Evolutionary conservation across 1,284 basidiomycete species (phyloP).

Genomic region (Apiotrichum gamsii): DNA sequence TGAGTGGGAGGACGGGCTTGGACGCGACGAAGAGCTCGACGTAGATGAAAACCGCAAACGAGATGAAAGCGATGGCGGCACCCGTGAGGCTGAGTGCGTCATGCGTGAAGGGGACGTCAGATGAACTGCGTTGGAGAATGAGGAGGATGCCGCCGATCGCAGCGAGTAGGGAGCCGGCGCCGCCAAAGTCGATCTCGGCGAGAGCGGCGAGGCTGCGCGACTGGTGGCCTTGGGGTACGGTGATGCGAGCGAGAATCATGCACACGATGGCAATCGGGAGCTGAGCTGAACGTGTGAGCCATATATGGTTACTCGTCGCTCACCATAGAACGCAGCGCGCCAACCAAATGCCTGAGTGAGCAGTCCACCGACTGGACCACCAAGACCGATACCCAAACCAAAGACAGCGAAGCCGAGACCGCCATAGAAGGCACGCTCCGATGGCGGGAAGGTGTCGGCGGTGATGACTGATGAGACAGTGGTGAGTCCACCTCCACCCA

Average conservation of each 20-base stretch:
- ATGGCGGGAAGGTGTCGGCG: constrained; percentile 40
- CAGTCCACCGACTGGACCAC: constrained; percentile 46
- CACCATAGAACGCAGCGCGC: constrained; percentile 41
- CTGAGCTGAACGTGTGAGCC: constrained; percentile 9
- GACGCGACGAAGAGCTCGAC: constrained; percentile 23
- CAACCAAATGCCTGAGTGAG: constrained; percentile 45
- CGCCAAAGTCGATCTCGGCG: constrained; percentile 25
- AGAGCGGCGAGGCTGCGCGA: not conserved
- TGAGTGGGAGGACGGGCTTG: constrained; percentile 27
- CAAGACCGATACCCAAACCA: constrained; percentile 40
- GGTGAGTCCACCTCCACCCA: constrained; percentile 29
- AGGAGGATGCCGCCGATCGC: constrained; percentile 25
- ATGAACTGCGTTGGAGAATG: constrained; percentile 14
- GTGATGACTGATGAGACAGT: constrained; percentile 42
- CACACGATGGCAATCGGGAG: constrained; percentile 15
- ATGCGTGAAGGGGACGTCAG: constrained; percentile 4
- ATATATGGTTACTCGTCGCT: not conserved
- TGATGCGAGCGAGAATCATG: constrained; percentile 8
- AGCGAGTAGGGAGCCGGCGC: constrained; percentile 18
- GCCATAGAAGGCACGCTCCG: constrained; percentile 43
- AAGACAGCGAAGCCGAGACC: constrained; percentile 37
- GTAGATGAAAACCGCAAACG: constrained; percentile 23
- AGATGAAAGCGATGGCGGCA: constrained; percentile 5
- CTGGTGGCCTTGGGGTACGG: constrained; percentile 4
- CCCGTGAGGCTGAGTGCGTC: constrained; percentile 10